phyloP scores from a whole-genome alignment of 192 early-diverging fungal species.

The Allomyces arbusculus region DNA sequence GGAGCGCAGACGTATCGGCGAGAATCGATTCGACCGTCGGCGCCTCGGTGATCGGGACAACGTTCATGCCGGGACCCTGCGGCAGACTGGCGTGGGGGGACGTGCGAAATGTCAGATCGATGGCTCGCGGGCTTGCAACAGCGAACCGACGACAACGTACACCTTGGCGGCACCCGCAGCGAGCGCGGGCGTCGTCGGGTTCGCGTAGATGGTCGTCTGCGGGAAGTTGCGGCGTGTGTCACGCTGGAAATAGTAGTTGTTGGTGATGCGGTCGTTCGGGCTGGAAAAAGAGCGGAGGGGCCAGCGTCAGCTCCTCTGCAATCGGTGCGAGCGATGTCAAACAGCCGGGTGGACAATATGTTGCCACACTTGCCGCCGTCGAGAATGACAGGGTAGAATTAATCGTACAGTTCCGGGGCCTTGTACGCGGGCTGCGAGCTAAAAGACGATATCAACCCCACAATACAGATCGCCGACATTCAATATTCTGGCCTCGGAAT shows the following conservation, averaged over 20 bases:
- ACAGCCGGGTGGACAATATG: too few species aligned
- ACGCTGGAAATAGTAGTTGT: conserved; percentile 79
- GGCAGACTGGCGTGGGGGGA: not conserved
- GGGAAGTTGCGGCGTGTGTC: conserved; percentile 85
- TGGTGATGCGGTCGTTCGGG: conserved; percentile 22
- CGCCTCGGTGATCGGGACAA: not conserved
- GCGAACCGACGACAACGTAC: not conserved
- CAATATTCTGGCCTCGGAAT: too few species aligned
- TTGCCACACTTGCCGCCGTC: too few species aligned
- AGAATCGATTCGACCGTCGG: not conserved
- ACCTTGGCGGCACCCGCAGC: not conserved
- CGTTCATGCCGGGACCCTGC: not conserved
- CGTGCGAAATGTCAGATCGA: not conserved
- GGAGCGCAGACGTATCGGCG: not conserved
- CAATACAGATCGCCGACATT: too few species aligned
- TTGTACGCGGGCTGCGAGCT: not conserved
- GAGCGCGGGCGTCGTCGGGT: not conserved
- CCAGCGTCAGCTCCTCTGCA: too few species aligned
- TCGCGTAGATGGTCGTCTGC: conserved; percentile 53
- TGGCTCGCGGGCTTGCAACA: not conserved
- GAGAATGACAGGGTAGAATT: too few species aligned
- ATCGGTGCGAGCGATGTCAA: too few species aligned
- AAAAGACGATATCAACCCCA: too few species aligned
- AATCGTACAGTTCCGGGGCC: not conserved
- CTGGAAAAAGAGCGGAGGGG: not conserved